A percentile compares a stretch with the other conserved stretches of the same genome.
These are phyloP conservation scores for Silene coronaria DNA, from an alignment of 179 eudicot species.

Conservation along the genomic window DNA sequence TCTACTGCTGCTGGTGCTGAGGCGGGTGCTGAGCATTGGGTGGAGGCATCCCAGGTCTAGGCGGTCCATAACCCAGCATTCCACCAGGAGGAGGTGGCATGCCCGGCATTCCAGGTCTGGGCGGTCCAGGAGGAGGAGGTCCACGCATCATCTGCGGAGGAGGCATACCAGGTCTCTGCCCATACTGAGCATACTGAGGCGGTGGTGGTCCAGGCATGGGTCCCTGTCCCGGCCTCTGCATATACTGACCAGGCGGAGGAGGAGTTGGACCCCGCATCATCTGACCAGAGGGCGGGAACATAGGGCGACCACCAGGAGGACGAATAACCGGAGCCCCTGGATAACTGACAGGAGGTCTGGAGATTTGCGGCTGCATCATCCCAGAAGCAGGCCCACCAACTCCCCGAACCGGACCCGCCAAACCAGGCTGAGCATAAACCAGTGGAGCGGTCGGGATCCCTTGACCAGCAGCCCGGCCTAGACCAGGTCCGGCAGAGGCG, in stretches of 20 bases:
- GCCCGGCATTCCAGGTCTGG: constrained; percentile 50
- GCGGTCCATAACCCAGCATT: constrained; percentile 53
- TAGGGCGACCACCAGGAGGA: constrained; percentile 65
- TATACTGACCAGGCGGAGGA: constrained; percentile 53
- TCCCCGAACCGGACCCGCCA: constrained; percentile 83
- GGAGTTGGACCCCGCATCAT: constrained; percentile 42
- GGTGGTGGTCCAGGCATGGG: constrained; percentile 33
- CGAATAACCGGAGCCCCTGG: constrained; percentile 50
- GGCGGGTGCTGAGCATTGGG: constrained; percentile 45
- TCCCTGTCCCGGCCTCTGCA: constrained; percentile 25
- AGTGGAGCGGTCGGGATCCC: constrained; percentile 59
- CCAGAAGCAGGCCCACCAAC: constrained; percentile 90
- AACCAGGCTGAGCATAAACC: constrained; percentile 73
- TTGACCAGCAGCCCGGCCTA: constrained; percentile 80
- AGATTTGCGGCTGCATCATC: constrained; percentile 97
- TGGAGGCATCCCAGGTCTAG: constrained; percentile 70
- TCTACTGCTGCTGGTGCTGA: constrained; percentile 55
- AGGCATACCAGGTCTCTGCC: constrained; percentile 51
- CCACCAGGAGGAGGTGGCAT: constrained; percentile 89
- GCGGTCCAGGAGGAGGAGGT: constrained; percentile 38
- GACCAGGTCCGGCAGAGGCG: constrained; percentile 57
- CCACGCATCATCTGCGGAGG: constrained; percentile 81
- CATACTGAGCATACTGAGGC: constrained; percentile 48
- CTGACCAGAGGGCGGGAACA: constrained; percentile 35
- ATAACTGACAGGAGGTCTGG: constrained; percentile 58